Evolutionary conservation across 805 yeast genomes (phyloP).

Genomic region (Suhomyces pyralidae): DNA sequence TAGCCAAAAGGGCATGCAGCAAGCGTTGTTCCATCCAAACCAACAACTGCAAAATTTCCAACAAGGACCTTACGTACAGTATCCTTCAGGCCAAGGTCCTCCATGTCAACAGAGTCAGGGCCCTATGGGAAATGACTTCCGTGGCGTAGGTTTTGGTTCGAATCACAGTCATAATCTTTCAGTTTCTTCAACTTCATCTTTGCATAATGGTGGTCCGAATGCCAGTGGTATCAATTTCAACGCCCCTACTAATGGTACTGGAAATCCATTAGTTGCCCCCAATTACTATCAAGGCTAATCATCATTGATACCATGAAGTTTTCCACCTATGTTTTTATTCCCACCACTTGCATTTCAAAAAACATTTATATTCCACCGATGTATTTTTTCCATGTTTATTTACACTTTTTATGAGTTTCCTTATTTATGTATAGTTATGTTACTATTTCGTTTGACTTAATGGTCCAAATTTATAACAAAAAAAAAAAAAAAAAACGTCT

Average conservation of each 20-base stretch:
- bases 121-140: background rate
- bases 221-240: background rate
- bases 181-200: constrained; percentile 4
- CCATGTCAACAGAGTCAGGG: background rate
- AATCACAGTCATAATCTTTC: constrained; percentile 2
- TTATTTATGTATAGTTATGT: constrained; percentile 2
- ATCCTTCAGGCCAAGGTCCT: background rate
- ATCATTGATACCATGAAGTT: background rate
- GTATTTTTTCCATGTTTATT: background rate
- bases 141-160: background rate
- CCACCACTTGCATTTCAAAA: constrained; percentile 1
- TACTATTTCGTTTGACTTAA: background rate
- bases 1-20: background rate
- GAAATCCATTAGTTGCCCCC: constrained; percentile 1
- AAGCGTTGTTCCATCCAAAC: background rate
- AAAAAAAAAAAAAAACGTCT: background rate
- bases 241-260: background rate
- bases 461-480: background rate
- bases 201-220: background rate
- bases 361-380: background rate
- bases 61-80: constrained; percentile 1
- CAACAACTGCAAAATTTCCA: background rate
- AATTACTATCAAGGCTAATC: background rate
- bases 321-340: background rate
- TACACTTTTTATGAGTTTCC: background rate